Percentiles rank a stretch among this genome's conserved stretches.
Conservation (phyloP, 768 basidiomycete genomes). For the Podaxis carcinomalis region DNA sequence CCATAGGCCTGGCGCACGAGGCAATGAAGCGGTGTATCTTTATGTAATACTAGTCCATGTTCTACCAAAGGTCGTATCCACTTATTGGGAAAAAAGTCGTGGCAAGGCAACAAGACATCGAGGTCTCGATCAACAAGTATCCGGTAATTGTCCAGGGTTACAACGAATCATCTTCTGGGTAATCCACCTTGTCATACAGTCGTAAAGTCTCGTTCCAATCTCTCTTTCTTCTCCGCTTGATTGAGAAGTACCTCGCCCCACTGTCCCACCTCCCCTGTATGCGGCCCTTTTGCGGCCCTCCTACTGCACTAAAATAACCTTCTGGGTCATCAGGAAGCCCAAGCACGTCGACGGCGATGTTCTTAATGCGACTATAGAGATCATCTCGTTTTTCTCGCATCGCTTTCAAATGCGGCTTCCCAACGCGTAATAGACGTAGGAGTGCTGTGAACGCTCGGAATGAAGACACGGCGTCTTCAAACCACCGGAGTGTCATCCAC, state of each 20-base stretch:
- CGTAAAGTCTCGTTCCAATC: constrained; percentile 89
- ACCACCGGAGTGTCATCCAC: constrained; percentile 90
- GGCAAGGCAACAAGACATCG: background rate
- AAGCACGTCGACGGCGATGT: constrained; percentile 52
- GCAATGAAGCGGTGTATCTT: background rate
- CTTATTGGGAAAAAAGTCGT: background rate
- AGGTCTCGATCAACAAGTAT: background rate
- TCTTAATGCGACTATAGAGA: constrained; percentile 63
- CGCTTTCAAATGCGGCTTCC: constrained; percentile 48
- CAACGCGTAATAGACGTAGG: constrained; percentile 56
- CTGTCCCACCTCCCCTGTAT: constrained; percentile 68
- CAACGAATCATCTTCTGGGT: constrained; percentile 50
- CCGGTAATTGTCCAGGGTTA: background rate
- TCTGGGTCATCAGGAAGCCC: constrained; percentile 71
- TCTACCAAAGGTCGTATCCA: background rate
- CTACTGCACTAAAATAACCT: constrained; percentile 50
- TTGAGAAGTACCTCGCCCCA: constrained; percentile 71
- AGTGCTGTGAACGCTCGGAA: constrained; percentile 71
- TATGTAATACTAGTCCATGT: background rate
- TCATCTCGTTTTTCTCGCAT: constrained; percentile 51
- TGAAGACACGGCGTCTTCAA: constrained; percentile 78
- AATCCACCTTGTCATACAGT: constrained; percentile 80
- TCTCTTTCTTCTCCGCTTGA: constrained; percentile 72
- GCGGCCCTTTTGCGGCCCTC: constrained; percentile 69
- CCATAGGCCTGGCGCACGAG: background rate